phyloP scores from a whole-genome alignment of 257 asterid species.

The Solanum appendiculatum region DNA sequence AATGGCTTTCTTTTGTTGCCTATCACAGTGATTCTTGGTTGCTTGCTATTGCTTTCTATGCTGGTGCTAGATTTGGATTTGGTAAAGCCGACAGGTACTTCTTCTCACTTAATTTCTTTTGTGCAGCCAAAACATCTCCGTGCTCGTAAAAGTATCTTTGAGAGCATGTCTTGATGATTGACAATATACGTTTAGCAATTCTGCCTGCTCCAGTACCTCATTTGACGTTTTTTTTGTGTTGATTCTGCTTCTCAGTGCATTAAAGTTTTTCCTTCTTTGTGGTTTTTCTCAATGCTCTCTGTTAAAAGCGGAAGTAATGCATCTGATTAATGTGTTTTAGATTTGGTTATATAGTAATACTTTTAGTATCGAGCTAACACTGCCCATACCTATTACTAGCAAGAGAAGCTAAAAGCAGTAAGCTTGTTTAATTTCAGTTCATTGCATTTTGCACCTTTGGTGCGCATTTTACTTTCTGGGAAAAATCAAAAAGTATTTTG shows the following conservation, averaged over 20 bases:
- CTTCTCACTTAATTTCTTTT: background rate
- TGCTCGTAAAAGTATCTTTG: background rate
- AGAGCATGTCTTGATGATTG: background rate
- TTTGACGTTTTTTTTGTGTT: background rate
- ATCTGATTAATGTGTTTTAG: background rate
- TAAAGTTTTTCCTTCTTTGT: background rate
- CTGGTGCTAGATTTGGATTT: slow-evolving; percentile 30
- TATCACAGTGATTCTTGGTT: slow-evolving; percentile 44
- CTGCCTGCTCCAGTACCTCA: background rate
- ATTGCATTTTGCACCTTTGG: background rate
- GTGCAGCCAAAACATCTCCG: background rate
- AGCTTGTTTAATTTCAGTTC: background rate
- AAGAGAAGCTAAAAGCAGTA: background rate
- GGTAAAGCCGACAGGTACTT: slow-evolving; percentile 30
- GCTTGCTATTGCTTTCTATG: slow-evolving; percentile 31
- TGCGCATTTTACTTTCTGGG: background rate
- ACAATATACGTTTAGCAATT: background rate
- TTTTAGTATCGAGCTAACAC: background rate
- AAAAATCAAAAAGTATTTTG: background rate
- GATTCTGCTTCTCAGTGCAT: background rate
- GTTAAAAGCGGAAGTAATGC: background rate
- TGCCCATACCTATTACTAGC: background rate
- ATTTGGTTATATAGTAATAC: background rate
- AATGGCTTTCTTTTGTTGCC: slow-evolving; percentile 35
- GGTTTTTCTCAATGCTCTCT: background rate